Evolutionary conservation across 352 stramenopile genomes (phyloP).

Genomic region (Thraustochytrium striatum): DNA sequence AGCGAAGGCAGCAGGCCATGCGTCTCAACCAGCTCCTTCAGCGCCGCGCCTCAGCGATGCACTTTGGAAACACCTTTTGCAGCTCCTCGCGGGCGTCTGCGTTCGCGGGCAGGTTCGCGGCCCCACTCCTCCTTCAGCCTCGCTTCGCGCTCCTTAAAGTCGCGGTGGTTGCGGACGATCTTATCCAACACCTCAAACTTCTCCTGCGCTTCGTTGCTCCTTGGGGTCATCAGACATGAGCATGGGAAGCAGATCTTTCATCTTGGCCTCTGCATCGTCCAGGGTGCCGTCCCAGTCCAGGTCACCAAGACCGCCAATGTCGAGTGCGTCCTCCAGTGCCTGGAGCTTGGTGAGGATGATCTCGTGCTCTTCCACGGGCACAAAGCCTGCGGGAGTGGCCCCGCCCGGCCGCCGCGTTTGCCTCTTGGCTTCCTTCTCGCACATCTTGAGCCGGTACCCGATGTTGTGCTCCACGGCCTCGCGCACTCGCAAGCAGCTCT

Average conservation of each 20-base stretch:
- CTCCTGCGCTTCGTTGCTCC: constrained; percentile 6
- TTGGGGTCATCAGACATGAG: constrained; percentile 38
- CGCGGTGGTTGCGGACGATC: constrained; percentile 45
- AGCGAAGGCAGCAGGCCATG: constrained; percentile 37
- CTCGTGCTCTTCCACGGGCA: constrained; percentile 33
- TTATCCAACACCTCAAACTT: constrained; percentile 48
- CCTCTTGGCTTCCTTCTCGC: no score
- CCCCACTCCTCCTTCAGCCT: constrained; percentile 23
- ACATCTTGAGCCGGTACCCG: no score
- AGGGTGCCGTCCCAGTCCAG: constrained; percentile 47
- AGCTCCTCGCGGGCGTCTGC: constrained; percentile 19
- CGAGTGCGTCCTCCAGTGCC: constrained; percentile 37
- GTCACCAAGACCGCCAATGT: constrained; percentile 43
- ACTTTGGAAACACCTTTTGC: constrained; percentile 5
- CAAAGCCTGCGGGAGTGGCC: constrained; percentile 1
- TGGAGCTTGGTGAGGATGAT: constrained; percentile 37
- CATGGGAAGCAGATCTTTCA: constrained; percentile 35
- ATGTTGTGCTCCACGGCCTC: no score
- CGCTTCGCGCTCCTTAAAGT: constrained; percentile 44
- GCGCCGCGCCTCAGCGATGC: constrained; percentile 24
- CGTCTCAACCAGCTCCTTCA: constrained; percentile 22
- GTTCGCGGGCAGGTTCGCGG: constrained; percentile 9
- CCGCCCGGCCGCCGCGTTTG: no score
- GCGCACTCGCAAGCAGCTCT: background rate
- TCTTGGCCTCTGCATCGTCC: constrained; percentile 42